These are phyloP conservation scores for Pichia thaimueangensis DNA, from an alignment of 805 yeast genomes.

Conservation along the genomic window DNA sequence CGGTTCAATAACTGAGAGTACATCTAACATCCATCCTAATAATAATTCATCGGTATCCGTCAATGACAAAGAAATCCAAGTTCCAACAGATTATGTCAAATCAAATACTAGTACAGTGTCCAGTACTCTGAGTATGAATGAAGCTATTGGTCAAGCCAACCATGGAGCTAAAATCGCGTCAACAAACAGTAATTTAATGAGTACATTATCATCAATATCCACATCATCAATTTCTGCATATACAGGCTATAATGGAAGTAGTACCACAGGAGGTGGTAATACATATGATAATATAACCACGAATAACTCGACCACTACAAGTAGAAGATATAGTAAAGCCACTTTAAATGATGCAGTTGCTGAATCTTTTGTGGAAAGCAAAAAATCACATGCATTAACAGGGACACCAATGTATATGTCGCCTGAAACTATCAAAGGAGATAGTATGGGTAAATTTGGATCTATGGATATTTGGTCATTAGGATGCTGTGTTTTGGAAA, in stretches of 20 bases:
- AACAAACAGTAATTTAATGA: background rate
- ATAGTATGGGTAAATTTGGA: slow-evolving; percentile 51
- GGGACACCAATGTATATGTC: slow-evolving; percentile 99
- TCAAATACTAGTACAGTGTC: slow-evolving; percentile 3
- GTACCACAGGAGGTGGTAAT: background rate
- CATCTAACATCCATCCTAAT: too few relatives aligned
- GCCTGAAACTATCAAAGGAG: slow-evolving; percentile 90
- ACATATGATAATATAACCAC: background rate
- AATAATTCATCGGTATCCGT: background rate
- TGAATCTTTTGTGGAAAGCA: slow-evolving; percentile 7
- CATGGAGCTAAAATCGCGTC: background rate
- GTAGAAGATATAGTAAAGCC: background rate
- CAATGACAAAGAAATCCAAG: background rate
- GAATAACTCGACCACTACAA: background rate
- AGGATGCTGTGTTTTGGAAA: slow-evolving; percentile 92
- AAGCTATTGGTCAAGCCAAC: background rate
- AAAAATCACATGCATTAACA: slow-evolving; percentile 41
- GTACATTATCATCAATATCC: slow-evolving; percentile 1
- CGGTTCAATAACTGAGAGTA: too few relatives aligned
- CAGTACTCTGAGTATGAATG: slow-evolving; percentile 3
- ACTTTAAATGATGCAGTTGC: background rate
- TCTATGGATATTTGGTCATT: slow-evolving; percentile 90
- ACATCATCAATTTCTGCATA: slow-evolving; percentile 4
- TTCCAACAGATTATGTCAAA: background rate
- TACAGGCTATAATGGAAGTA: background rate